Evolutionary conservation across 2,329 filamentous ascomycete species (phyloP), one percentile per base, ranked within the genome.

Genomic region (Talaromyces sp.): DNA sequence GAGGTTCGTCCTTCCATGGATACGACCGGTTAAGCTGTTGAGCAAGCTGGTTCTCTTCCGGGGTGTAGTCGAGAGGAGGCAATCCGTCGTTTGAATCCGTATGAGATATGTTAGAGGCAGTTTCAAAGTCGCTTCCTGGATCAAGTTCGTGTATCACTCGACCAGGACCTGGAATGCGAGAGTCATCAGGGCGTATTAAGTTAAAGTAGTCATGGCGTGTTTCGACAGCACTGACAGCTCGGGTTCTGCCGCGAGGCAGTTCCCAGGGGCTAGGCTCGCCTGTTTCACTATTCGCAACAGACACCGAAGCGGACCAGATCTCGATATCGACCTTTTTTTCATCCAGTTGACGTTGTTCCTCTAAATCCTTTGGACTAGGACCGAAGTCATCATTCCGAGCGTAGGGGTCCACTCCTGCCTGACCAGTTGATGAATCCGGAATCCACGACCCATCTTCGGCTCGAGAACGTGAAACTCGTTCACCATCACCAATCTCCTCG

Each of bases 241-340:
- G 75, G 59, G 69, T 9, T 64, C 66, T 60, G 66, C 68, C 60
- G 69, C 65, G 57, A 57, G 41, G 72, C 33, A 68, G 71, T 19
- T 71, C 67, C 14, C 63, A 66, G 11, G 65, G 64, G 35, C 68
- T 63, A 24, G 67, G 71, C 47, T 76, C 74, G 33, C 74, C 75
- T n/a, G 72, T 68, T 61, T 76, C 77, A 62, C 80, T 81, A 50
- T 77, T 81, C 16, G 78, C 79, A 48, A 80, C 80, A 67, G 80
- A 84, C n/a, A 80, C 80, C 13, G 79, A 78, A 14, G 75, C 79
- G 3, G 85, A 78, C 85, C 85, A 87, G 24, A 79, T 76, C 60
- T 79, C 77, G 39, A 87, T 84, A 62, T 85, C 82, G 9, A 79
- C 76, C 65, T 85, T 84, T 69, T 82, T 85, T 60, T 85, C 81